phyloP scores from a whole-genome alignment of 306 rosid genomes.

The Notholithocarpus densiflorus region DNA sequence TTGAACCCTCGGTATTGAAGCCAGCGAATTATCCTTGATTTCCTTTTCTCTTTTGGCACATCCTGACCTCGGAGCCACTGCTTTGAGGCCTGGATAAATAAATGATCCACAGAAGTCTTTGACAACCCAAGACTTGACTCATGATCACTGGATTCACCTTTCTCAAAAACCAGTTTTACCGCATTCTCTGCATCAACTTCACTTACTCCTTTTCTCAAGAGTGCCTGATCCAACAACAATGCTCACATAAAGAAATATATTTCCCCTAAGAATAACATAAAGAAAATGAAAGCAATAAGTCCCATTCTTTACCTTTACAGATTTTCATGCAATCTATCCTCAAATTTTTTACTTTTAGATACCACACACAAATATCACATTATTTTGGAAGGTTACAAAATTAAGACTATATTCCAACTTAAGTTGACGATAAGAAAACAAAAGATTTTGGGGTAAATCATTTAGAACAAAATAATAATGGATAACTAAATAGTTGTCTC shows the following conservation, averaged over 20 bases:
- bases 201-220: conserved; percentile 75
- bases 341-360: neutral
- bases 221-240: conserved; percentile 61
- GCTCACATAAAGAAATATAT: conserved; percentile 2
- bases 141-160: conserved; percentile 15
- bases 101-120: conserved; percentile 54
- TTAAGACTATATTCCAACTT: too few relatives aligned
- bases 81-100: conserved; percentile 72
- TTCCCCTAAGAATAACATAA: conserved; percentile 11
- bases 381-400: neutral
- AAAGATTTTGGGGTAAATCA: neutral
- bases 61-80: conserved; percentile 71
- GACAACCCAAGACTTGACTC: conserved; percentile 38
- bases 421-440: too few relatives aligned
- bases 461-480: neutral
- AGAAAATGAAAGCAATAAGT: neutral
- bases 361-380: neutral
- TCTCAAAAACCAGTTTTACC: conserved; percentile 60
- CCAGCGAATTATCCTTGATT: conserved; percentile 68
- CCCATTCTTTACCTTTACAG: neutral
- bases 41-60: conserved; percentile 65
- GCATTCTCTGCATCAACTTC: conserved; percentile 69
- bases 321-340: neutral
- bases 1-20: conserved; percentile 78
- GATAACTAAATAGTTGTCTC: neutral